Conservation (phyloP, 1,284 basidiomycete species). For the Ustilago vetiveriae region DNA sequence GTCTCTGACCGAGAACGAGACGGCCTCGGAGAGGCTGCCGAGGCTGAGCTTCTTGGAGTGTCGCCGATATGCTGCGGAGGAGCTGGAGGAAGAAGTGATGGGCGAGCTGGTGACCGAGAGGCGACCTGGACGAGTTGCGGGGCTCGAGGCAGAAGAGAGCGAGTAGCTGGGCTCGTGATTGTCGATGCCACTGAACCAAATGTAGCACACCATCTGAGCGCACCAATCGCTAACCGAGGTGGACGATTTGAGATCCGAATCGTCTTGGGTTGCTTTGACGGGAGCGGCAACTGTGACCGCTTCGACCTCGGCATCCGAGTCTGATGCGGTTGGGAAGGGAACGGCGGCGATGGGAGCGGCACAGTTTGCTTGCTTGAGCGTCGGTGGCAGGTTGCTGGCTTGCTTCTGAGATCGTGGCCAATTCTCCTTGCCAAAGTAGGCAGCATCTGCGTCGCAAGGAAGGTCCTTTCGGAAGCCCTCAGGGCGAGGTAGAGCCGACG, state of each 20-base stretch:
- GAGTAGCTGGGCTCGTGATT: conserved; percentile 25
- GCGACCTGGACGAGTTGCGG: conserved; percentile 15
- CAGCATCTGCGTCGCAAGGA: conserved; percentile 6
- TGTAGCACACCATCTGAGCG: conserved; percentile 62
- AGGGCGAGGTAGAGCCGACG: conserved; percentile 11
- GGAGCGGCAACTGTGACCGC: conserved; percentile 18
- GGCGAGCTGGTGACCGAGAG: conserved; percentile 42
- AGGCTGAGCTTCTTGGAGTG: conserved; percentile 46
- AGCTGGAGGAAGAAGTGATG: conserved; percentile 12
- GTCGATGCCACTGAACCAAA: conserved; percentile 59
- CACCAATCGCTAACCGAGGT: conserved; percentile 57
- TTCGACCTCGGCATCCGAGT: conserved; percentile 39
- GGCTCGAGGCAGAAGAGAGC: conserved; percentile 18
- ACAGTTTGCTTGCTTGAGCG: conserved; percentile 9
- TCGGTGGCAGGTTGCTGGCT: background rate
- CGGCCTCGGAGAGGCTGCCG: conserved; percentile 46
- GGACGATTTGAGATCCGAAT: conserved; percentile 40
- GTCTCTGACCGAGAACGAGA: conserved; percentile 40
- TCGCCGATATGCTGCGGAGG: conserved; percentile 11
- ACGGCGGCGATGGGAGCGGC: conserved; percentile 3
- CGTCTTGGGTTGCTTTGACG: conserved; percentile 8
- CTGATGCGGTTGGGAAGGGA: conserved; percentile 17
- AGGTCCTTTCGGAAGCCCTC: conserved; percentile 20
- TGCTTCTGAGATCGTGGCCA: conserved; percentile 35
- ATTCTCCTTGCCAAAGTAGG: conserved; percentile 40